Base-by-base conservation (phyloP, 805 yeast genomes). In the Saccharomycopsis lassenensis region DNA sequence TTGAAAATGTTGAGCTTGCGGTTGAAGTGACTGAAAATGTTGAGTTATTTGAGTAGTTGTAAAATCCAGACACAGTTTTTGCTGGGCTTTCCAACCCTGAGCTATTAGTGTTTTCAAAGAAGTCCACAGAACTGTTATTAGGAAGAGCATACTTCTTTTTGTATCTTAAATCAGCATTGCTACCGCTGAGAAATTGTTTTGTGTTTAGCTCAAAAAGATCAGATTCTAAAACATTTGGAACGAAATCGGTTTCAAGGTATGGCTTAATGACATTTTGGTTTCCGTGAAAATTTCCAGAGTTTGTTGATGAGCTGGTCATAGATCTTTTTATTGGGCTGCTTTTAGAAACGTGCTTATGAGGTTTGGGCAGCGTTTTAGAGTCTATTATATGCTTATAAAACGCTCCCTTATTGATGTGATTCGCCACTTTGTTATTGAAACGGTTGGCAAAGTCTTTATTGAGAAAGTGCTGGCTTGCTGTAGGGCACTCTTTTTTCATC, bases 81-180 rank as follows among this genome's bases (percentile, higher is more conserved):
- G n/a, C n/a, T n/a, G n/a, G n/a, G n/a, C n/a, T n/a, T n/a, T n/a
- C n/a, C n/a, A n/a, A n/a, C n/a, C n/a, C n/a, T n/a, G n/a, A n/a
- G n/a, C n/a, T n/a, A n/a, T n/a, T n/a, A n/a, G n/a, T n/a, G n/a
- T 29, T 27, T 27, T 11, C 10, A 14, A 34, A 19, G 18, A 25
- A 27, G n/a, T 37, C 45, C 5, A 33, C 38, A 16, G 40, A 32
- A 25, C 22, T 32, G 15, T 42, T 35, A 15, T 26, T 36, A 7
- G 46, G 46, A 17, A 42, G 26, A 6, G 43, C 43, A 19, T 42
- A 42, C 27, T 42, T 39, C 34, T 42, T 42, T 24, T 39, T 42
- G 24, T 39, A 39, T 11, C 46, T 24, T 19, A 42, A 16, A 31
- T 42, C 46, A 16, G 23, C 20, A 16, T 21, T 31, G 25, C 34